These are phyloP conservation scores for Batkoa obscura DNA, from an alignment of 371 early-diverging fungal genomes.

Conservation along the genomic window DNA sequence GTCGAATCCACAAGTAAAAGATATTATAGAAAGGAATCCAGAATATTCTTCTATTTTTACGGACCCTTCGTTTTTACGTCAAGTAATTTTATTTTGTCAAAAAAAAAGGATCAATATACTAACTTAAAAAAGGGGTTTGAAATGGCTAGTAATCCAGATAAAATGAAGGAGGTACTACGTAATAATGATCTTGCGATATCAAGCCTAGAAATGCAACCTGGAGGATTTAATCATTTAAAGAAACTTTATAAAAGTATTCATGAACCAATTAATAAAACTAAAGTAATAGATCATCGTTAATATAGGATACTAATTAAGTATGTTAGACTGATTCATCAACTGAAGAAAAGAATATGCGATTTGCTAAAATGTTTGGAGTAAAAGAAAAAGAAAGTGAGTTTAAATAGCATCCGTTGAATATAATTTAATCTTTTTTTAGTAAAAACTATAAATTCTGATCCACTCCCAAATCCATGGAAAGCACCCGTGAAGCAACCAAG, in stretches of 20 bases:
- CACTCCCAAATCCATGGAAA: conserved; percentile 80
- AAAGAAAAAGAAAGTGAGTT: conserved; percentile 22
- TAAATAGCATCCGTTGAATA: background rate
- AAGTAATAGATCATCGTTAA: conserved; percentile 7
- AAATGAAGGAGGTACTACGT: conserved; percentile 62
- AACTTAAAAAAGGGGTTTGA: conserved; percentile 9
- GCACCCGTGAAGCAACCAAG: conserved; percentile 11
- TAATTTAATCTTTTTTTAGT: conserved; percentile 11
- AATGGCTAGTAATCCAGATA: conserved; percentile 39
- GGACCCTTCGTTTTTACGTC: conserved; percentile 55
- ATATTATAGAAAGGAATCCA: conserved; percentile 50
- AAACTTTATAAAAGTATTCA: conserved; percentile 56
- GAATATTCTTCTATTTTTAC: conserved; percentile 56
- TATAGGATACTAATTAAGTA: conserved; percentile 1
- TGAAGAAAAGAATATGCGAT: conserved; percentile 40
- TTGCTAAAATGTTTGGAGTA: conserved; percentile 45
- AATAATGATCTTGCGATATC: conserved; percentile 72
- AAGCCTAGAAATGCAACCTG: conserved; percentile 68
- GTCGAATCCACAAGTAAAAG: conserved; percentile 45
- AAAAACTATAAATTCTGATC: conserved; percentile 43
- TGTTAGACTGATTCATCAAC: conserved; percentile 17
- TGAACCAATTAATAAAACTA: conserved; percentile 42
- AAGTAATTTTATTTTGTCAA: conserved; percentile 13
- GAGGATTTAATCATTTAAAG: conserved; percentile 66
- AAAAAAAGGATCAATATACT: background rate